Evolutionary conservation across 2,329 filamentous ascomycete genomes (phyloP).

Genomic region (Ceratocystis harringtonii): DNA sequence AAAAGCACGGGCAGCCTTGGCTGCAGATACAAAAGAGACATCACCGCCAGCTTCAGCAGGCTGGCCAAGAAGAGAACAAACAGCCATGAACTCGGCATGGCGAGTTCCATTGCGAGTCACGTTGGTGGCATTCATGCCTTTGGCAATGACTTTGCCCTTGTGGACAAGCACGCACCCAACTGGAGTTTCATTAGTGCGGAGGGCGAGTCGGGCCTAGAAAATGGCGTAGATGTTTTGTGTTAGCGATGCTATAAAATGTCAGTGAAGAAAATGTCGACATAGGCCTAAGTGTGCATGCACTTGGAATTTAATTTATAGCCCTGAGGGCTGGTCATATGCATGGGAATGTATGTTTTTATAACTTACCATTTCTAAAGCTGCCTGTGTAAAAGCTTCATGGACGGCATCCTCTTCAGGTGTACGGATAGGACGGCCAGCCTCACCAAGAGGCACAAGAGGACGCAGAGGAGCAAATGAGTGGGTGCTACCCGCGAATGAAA

Average conservation of each 20-base stretch:
- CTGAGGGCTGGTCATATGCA: neutral
- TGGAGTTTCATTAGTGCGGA: slow-evolving; percentile 78
- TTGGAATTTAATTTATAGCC: neutral
- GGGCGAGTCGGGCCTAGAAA: slow-evolving; percentile 63
- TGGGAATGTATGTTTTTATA: neutral
- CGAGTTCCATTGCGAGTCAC: slow-evolving; percentile 78
- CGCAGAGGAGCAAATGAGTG: slow-evolving; percentile 16
- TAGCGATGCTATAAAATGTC: too few species aligned
- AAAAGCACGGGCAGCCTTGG: slow-evolving; percentile 19
- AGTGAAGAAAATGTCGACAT: too few species aligned
- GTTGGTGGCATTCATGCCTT: slow-evolving; percentile 95
- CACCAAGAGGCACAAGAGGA: slow-evolving; percentile 16
- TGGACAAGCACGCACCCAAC: slow-evolving; percentile 92
- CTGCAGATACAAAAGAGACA: slow-evolving; percentile 15
- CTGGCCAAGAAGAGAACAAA: slow-evolving; percentile 40
- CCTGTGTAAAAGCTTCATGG: slow-evolving; percentile 57
- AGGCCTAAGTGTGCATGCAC: neutral
- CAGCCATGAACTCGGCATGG: slow-evolving; percentile 88
- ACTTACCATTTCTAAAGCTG: slow-evolving; percentile 72
- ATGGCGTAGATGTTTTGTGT: neutral
- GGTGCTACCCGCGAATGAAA: slow-evolving; percentile 15
- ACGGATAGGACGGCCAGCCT: slow-evolving; percentile 16
- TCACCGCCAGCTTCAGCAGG: slow-evolving; percentile 7
- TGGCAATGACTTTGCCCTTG: slow-evolving; percentile 62
- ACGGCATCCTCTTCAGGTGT: slow-evolving; percentile 26